A percentile compares a stretch with the other conserved stretches of the same genome.
Evolutionary conservation across 2,329 filamentous ascomycete species (phyloP).

Genomic region (Fusarium verticillioides): DNA sequence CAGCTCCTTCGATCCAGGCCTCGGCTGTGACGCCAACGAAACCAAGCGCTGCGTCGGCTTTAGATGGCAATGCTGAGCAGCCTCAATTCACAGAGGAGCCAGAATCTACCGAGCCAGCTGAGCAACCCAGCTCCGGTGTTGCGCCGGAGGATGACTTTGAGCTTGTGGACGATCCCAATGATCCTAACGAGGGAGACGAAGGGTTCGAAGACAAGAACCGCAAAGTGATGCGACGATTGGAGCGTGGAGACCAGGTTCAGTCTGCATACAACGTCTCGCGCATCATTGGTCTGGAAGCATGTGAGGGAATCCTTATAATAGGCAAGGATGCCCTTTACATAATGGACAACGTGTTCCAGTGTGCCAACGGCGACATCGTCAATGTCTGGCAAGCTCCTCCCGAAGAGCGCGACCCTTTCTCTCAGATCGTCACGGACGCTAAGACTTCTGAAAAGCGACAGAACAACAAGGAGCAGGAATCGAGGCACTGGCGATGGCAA

Average conservation of each 20-base stretch:
- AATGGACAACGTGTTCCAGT: conserved; percentile 95
- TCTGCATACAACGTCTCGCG: conserved; percentile 95
- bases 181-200: conserved; percentile 77
- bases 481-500: conserved; percentile 91
- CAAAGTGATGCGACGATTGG: conserved; percentile 94
- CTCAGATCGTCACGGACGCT: conserved; percentile 85
- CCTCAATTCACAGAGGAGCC: conserved; percentile 40
- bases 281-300: conserved; percentile 91
- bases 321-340: conserved; percentile 94
- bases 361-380: conserved; percentile 94
- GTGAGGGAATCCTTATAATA: conserved; percentile 91
- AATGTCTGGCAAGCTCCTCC: conserved; percentile 93
- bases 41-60: conserved; percentile 28
- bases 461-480: conserved; percentile 76
- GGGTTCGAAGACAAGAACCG: conserved; percentile 97
- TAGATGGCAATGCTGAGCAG: conserved; percentile 36
- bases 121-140: conserved; percentile 40
- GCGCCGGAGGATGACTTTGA: conserved; percentile 89
- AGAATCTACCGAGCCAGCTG: conserved; percentile 32
- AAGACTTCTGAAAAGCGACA: conserved; percentile 70
- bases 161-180: conserved; percentile 91
- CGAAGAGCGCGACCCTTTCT: conserved; percentile 94
- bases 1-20: conserved; percentile 33
- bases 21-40: conserved; percentile 32
- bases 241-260: conserved; percentile 91